Conservation (phyloP, 306 rosid species). For the Neltuma alba region DNA sequence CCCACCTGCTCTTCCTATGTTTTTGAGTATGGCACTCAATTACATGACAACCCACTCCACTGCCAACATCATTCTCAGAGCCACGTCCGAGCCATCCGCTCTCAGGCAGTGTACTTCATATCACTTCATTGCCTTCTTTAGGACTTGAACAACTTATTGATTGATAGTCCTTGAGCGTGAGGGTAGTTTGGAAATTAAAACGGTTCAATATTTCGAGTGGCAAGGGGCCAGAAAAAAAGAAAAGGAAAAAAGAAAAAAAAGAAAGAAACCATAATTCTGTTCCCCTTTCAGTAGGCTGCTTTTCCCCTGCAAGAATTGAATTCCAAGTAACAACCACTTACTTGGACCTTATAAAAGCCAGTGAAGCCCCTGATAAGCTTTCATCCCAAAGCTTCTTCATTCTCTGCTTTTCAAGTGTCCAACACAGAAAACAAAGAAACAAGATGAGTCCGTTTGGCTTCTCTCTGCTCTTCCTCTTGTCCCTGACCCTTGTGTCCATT, state of each 20-base stretch:
- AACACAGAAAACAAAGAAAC: constrained; percentile 7
- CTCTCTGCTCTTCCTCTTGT: constrained; percentile 49
- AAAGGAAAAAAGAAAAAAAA: constrained; percentile 24
- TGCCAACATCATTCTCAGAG: constrained; percentile 37
- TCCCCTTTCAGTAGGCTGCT: constrained; percentile 43
- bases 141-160: not conserved
- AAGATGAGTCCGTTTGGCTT: constrained; percentile 47
- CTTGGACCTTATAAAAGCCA: constrained; percentile 64
- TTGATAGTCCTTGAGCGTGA: not conserved
- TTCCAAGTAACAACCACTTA: constrained; percentile 66
- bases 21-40: constrained; percentile 41
- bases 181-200: constrained; percentile 36
- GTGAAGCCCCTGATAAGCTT: constrained; percentile 33
- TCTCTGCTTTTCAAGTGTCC: constrained; percentile 28
- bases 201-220: not conserved
- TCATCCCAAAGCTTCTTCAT: constrained; percentile 31
- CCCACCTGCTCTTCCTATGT: constrained; percentile 7
- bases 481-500: constrained; percentile 48
- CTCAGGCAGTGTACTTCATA: not conserved
- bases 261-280: constrained; percentile 56
- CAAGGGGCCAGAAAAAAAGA: too few species aligned
- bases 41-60: constrained; percentile 29
- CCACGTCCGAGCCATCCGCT: constrained; percentile 20
- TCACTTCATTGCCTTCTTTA: not conserved
- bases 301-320: constrained; percentile 53